Evolutionary conservation across 495 filamentous ascomycete species (phyloP), one percentile per base, ranked within the genome.

Genomic region (Penicillium subrubescens): DNA sequence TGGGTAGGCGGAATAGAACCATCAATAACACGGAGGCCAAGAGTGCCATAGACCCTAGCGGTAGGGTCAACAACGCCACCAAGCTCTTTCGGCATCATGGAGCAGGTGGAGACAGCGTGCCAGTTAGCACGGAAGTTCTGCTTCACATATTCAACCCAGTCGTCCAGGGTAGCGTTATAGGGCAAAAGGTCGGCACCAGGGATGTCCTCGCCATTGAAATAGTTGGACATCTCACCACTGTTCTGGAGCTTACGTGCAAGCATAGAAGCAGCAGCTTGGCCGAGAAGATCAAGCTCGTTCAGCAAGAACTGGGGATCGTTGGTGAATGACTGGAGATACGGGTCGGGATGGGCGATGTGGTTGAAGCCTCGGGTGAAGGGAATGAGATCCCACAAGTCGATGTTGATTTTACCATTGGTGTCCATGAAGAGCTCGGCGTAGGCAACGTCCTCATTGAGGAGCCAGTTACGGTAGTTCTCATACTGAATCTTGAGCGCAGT

Each of bases 41-140:
- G 5, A 5, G 41, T 44, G 17, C 41, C 41, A 8, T 44, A 44
- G 41, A 44, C 41, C 41, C 19, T 44, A 19, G 41, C 41, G 41
- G 41, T 44, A 19, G 17, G n/a, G 41, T 44, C 41, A 44, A 44
- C 41, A 44, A 44, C 41, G 17, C 41, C 81, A 25, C 82, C 82
- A 8, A 78, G 71, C 57, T 79, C 80, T 17, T 67, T 67, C 1
- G 77, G 61, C 67, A 83, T 75, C 82, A 85, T 83, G 0, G 79
- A 75, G 59, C 79, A 79, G 12, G 82, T 83, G 17, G 79, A 72
- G 8, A 77, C 72, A n/a, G 77, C 79, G 66, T 85, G 82, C n/a
- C 66, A 81, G 53, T 81, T 77, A 3, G 77, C 73, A n/a, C 74
- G 67, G 61, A 71, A 73, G 63, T 69, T 68, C 39, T 68, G 39